phyloP scores from a whole-genome alignment of 257 asterid genomes.

The Salvia hispanica region DNA sequence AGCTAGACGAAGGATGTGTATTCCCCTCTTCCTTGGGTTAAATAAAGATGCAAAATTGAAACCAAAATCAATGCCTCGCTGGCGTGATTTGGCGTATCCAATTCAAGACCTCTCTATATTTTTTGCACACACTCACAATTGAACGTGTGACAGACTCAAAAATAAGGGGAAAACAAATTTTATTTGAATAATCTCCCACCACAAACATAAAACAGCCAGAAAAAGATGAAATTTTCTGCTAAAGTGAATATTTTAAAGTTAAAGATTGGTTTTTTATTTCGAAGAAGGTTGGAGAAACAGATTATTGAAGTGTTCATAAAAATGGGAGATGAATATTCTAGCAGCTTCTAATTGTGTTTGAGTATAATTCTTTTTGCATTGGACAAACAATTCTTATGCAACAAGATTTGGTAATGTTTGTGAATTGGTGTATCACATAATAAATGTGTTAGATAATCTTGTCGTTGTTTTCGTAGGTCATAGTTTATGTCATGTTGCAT shows the following conservation, averaged over 20 bases:
- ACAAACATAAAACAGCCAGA: background rate
- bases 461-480: no score
- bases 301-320: background rate
- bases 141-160: conserved; percentile 19
- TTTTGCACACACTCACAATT: no score
- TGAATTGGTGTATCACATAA: no score
- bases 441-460: no score
- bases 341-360: no score
- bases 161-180: background rate
- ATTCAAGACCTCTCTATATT: background rate
- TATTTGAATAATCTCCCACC: background rate
- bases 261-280: no score
- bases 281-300: no score
- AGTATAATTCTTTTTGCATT: no score
- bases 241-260: background rate
- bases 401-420: no score
- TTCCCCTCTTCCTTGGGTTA: background rate
- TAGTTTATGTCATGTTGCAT: no score
- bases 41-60: conserved; percentile 11
- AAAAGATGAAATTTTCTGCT: background rate
- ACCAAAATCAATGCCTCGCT: conserved; percentile 20
- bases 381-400: no score
- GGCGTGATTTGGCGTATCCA: conserved; percentile 32
- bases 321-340: background rate
- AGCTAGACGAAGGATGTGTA: background rate